Conservation (phyloP, 768 basidiomycete species). For the Trametes elegans region DNA sequence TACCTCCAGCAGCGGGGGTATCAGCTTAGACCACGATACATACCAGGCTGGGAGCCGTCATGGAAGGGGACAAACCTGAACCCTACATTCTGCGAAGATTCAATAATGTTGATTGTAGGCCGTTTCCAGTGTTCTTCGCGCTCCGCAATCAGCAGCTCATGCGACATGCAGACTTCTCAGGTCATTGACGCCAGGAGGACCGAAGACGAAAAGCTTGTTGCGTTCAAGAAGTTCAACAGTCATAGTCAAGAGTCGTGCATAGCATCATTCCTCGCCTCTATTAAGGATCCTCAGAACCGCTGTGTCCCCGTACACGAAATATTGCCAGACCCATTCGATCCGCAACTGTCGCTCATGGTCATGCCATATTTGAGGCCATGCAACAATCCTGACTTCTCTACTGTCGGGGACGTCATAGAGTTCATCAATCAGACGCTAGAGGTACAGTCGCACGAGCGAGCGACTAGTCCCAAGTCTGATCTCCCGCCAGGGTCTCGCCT, state of each 20-base stretch:
- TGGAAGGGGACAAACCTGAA: slow-evolving; percentile 11
- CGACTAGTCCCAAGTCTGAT: background rate
- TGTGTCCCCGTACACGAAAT: slow-evolving; percentile 19
- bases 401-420: slow-evolving; percentile 16
- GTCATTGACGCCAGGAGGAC: background rate
- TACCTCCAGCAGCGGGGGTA: slow-evolving; percentile 19
- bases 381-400: slow-evolving; percentile 13
- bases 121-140: background rate
- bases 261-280: background rate
- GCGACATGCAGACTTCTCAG: too few relatives aligned
- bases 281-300: slow-evolving; percentile 13
- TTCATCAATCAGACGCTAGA: slow-evolving; percentile 8
- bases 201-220: background rate
- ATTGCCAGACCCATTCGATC: slow-evolving; percentile 9
- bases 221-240: background rate
- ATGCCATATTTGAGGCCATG: slow-evolving; percentile 20
- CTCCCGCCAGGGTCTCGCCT: slow-evolving; percentile 13
- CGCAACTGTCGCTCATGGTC: slow-evolving; percentile 11
- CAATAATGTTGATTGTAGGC: slow-evolving; percentile 5
- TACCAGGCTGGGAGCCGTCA: slow-evolving; percentile 14
- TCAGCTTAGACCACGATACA: slow-evolving; percentile 22
- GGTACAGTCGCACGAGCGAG: background rate
- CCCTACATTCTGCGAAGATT: slow-evolving; percentile 14
- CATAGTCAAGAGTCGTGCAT: background rate
- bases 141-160: too few relatives aligned